Base-by-base conservation (phyloP, 106 monocot species). In the Allium sativum region DNA sequence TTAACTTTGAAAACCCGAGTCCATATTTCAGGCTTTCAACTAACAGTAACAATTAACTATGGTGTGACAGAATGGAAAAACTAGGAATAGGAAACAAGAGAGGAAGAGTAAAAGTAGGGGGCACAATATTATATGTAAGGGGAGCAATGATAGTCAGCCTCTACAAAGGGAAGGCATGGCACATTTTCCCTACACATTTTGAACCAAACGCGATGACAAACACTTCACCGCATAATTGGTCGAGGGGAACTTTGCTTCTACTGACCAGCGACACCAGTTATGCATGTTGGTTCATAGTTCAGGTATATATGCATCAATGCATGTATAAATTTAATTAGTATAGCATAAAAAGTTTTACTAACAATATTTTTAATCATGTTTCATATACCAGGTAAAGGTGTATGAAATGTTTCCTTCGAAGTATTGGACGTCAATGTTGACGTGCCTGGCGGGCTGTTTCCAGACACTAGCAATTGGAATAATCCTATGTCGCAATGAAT, bases 221-320 rank as follows among this genome's bases (percentile, higher is more conserved):
- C 20, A 16, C 10, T 11, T 6, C 5, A 65, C 68, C n/a, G n/a
- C 41, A 47, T 47, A 8, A 59, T 59, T 48, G 44, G 46, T 13
- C 55, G 12, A 61, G 72, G 1, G 90, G 90, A 6, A 73, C 83
- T 0, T 15, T 73, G 3, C 73, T 86, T 15, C 55, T 85, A 60
- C 7, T 68, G 2, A 69, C 55, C 15, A 80, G 82, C 57, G 72
- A 74, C 67, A 44, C 75, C 12, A 71, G 72, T 59, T 82, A 79
- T 55, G 76, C 79, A 21, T 72, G 68, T 8, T 90, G 85, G 82
- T 90, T 77, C 64, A 63, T 85, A 4, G 52, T 72, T 2, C 84
- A 84, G 79, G 84, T 79, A 71, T 5, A 19, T 9, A 14, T 62
- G 9, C 15, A 19, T 53, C n/a, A n/a, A n/a, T n/a, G n/a, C n/a